Base-by-base conservation (phyloP, 75 land plant species). In the Selaginella tamariscina region DNA sequence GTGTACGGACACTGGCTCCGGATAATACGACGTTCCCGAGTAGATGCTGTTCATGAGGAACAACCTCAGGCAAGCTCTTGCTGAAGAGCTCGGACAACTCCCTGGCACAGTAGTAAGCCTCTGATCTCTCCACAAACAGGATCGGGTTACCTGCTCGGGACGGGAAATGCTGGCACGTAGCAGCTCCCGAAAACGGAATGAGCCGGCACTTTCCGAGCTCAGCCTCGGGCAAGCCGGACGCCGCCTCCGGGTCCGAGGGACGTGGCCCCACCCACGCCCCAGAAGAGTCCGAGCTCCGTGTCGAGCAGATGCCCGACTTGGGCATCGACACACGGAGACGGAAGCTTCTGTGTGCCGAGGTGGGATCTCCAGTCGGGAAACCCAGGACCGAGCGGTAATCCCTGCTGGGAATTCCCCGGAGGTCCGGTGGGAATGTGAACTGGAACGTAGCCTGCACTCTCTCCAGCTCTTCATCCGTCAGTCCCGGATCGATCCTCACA, bases 361-460 rank as follows among this genome's bases (percentile, higher is more conserved):
- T 39, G 49, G 0, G 83, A 39, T 21, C 96, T 78, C 99, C 99
- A 91, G 78, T 95, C 86, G 22, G 99, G 99, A 73, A 95, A 95
- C 21, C 92, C 96, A 0, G 81, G 78, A 2, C 92, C 96, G 0
- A 82, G 62, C 1, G 96, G 96, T 30, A 95, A 69, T 30, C 84
- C 99, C 26, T 81, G 77, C 29, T 80, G 76, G 55, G 84, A 24
- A 95, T 66, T 20, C 88, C 86, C 2, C 79, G 76, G 32, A 95
- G 77, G 66, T 87, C 96, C 2, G 96, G 96, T 0, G 99, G 96
- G 81, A 90, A 90, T 1, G 78, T 67, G 83, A 95, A 90, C 23
- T 77, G 81, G 33, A 85, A 75, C 30, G 87, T 79, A 2, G 99
- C 92, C 55, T 95, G 96, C 24, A 78, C 68, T 26, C 80, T 75